phyloP scores from a whole-genome alignment of 192 early-diverging fungal species.

The Coemansia asiatica region DNA sequence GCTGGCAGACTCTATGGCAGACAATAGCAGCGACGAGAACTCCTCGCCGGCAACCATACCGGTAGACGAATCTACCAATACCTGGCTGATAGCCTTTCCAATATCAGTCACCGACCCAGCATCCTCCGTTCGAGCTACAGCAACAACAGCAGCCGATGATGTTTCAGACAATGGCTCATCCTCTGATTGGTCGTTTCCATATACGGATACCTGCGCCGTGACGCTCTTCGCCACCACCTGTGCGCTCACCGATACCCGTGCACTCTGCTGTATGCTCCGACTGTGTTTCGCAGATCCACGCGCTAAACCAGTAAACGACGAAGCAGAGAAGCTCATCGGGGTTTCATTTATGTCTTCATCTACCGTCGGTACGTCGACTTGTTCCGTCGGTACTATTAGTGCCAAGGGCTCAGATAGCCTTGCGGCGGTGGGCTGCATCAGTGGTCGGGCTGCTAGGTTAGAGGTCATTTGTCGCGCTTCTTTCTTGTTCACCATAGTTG shows the following conservation, averaged over 20 bases:
- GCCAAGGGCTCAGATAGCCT: not conserved
- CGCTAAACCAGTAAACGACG: conserved; percentile 1
- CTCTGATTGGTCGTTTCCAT: not conserved
- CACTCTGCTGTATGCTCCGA: not conserved
- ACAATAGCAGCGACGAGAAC: conserved; percentile 32
- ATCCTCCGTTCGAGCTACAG: not conserved
- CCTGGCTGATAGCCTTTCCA: conserved; percentile 16
- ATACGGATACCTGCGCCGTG: not conserved
- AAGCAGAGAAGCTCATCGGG: not conserved
- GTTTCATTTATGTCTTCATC: not conserved
- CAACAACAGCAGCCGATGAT: not conserved
- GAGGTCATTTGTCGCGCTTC: not conserved
- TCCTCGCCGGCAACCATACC: conserved; percentile 13
- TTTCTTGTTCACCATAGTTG: not conserved
- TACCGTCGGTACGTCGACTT: not conserved
- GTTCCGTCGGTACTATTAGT: not conserved
- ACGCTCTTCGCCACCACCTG: not conserved
- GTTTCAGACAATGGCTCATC: not conserved
- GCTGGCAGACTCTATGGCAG: conserved; percentile 23
- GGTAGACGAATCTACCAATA: conserved; percentile 13
- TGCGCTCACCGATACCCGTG: not conserved
- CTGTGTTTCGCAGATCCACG: too few species aligned
- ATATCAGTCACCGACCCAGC: not conserved
- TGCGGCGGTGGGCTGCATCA: not conserved
- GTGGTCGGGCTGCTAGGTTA: not conserved